Evolutionary conservation across 73 alveolate genomes (phyloP), one percentile per base, ranked within the genome.

Genomic region (Stentor roeselii): DNA sequence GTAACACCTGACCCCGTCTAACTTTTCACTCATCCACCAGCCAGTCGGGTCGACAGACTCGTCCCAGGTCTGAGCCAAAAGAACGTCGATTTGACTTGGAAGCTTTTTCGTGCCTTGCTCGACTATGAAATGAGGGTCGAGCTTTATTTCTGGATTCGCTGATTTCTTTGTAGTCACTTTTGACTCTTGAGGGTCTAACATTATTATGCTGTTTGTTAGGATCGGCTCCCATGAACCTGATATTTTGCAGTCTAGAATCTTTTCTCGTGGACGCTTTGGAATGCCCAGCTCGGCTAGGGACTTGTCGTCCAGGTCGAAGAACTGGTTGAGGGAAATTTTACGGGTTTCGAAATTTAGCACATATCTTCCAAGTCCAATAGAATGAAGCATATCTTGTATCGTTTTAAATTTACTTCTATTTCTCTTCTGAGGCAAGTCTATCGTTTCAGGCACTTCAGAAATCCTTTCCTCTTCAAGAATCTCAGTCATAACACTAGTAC

Each of bases 1-100:
- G 59, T 83, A 76, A 87, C 92, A 86, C 67, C 98, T 82, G 41
- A 93, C 90, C 32, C 98, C 98, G 89, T 93, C 98, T 42, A 93
- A 82, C 74, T 93, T 93, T 83, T 93, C 98, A 84, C 95, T 88
- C 90, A 89, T 82, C 60, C 40, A 80, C 90, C 95, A 93, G 2
- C 94, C 96, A 0, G 84, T 89, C 21, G 96, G 96, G 75, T 93
- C 95, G 14, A 90, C 78, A 1, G 83, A 87, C 38, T 87, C 96
- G 60, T 85, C 87, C 89, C 83, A 88, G 41, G 83, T 59, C 37
- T 88, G 78, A 30, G 96, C 96, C 39, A 91, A 75, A 87, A 91
- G 78, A 1, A 85, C 91, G 37, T 58, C 35, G 2, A 58, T 58
- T 58, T 36, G 35, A 39, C 39, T 36, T 42, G 75, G 2, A 1